These are phyloP conservation scores for Nadsonia commutata DNA, from an alignment of 1,139 yeast genomes.

Conservation along the genomic window DNA sequence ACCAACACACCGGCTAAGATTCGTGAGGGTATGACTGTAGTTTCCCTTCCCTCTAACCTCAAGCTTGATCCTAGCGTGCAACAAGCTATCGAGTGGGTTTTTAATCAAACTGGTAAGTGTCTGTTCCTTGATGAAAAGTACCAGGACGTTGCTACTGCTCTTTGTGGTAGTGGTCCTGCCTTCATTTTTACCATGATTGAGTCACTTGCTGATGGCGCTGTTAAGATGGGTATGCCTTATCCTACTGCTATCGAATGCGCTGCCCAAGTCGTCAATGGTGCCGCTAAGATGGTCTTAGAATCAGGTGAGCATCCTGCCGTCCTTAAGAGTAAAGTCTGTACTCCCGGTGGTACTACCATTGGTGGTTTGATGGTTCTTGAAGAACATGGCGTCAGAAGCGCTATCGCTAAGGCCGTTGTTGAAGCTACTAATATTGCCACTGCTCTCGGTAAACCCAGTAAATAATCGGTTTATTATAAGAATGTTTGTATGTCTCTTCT, in stretches of 20 bases:
- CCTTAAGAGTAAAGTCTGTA: conserved; percentile 76
- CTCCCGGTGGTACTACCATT: conserved; percentile 97
- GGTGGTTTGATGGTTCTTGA: conserved; percentile 91
- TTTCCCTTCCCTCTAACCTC: conserved; percentile 26
- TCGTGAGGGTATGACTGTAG: conserved; percentile 89
- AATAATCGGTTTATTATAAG: too few relatives aligned
- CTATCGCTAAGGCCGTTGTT: conserved; percentile 76
- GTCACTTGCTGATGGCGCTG: conserved; percentile 87
- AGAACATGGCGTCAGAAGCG: conserved; percentile 77
- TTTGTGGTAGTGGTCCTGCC: conserved; percentile 96
- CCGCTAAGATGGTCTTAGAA: conserved; percentile 73
- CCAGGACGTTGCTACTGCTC: conserved; percentile 92
- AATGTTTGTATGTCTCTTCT: too few relatives aligned
- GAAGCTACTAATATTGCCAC: conserved; percentile 82
- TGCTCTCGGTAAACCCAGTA: conserved; percentile 38
- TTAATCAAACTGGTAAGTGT: conserved; percentile 38
- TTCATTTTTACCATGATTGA: conserved; percentile 83
- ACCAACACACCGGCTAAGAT: conserved; percentile 89
- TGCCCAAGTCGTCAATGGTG: conserved; percentile 91
- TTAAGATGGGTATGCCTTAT: conserved; percentile 85
- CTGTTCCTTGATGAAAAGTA: conserved; percentile 45
- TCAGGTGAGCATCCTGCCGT: conserved; percentile 90
- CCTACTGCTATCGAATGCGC: conserved; percentile 77
- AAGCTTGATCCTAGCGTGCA: conserved; percentile 35
- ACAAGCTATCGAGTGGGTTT: conserved; percentile 42